Base-by-base conservation (phyloP, 179 eudicot genomes). In the Vitellaria paradoxa region DNA sequence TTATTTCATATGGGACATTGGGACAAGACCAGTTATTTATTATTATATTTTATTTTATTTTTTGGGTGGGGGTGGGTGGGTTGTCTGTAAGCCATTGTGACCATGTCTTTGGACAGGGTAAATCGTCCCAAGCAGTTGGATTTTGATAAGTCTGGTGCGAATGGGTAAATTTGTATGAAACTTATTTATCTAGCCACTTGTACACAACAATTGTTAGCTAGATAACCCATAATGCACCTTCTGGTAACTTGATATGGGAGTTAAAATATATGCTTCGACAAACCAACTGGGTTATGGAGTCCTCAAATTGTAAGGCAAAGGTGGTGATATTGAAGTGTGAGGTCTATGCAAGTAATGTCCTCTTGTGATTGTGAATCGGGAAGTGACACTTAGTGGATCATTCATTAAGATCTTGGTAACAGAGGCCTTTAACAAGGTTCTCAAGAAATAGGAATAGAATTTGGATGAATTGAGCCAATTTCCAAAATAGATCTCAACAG, bases 191-290 rank as follows among this genome's bases (percentile, higher is more conserved):
- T 30, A 30, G 37, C 37, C 37, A 18, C 65, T 6, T 57, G 26
- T 8, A 6, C 26, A 37, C 30, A 69, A 47, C 62, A 46, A 13
- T 15, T 14, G 5, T 20, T 47, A 30, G 24, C 9, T 13, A 40
- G 45, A 40, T 24, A 14, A 6, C 18, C 53, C 20, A 3, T 21
- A n/a, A 11, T 45, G 67, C 7, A 37, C 55, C 26, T 45, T 74
- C 45, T 61, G 56, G 68, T 45, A 21, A 56, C 53, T 52, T 42
- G 49, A 18, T 62, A 49, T 45, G n/a, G 73, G 60, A 70, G 60
- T 30, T 23, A 49, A n/a, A 70, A 20, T 55, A 52, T 68, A 68
- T 46, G 72, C 56, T 52, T 70, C 20, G 73, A 70, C 12, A 42
- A 30, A 50, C 60, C 57, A 47, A 47, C 55, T 56, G 11, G 72